Conservation (phyloP, 164 flowering plant species). For the Vitis vinifera region ASM3070453v1 NC_081806.1:18050501-18051000, state of each 20-base stretch:
- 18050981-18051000: too few relatives aligned
- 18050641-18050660: constrained; percentile 56
- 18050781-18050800: background rate
- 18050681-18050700: constrained; percentile 79
- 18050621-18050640: constrained; percentile 61
- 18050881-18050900: too few relatives aligned
- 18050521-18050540: too few relatives aligned
- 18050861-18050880: too few relatives aligned
- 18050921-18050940: constrained; percentile 45
- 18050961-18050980: background rate
- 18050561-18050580: background rate
- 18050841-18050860: too few relatives aligned
- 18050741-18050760: constrained; percentile 46
- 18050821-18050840: too few relatives aligned
- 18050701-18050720: constrained; percentile 54
- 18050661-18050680: constrained; percentile 69
- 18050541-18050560: background rate
- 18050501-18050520: too few relatives aligned
- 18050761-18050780: background rate
- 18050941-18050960: constrained; percentile 41
- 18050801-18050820: background rate
- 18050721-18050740: background rate
- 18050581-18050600: background rate
- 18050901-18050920: constrained; percentile 4
- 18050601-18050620: constrained; percentile 25